These are phyloP conservation scores for Bisporella sp. DNA, from an alignment of 2,329 filamentous ascomycete species.

Conservation along the genomic window DNA sequence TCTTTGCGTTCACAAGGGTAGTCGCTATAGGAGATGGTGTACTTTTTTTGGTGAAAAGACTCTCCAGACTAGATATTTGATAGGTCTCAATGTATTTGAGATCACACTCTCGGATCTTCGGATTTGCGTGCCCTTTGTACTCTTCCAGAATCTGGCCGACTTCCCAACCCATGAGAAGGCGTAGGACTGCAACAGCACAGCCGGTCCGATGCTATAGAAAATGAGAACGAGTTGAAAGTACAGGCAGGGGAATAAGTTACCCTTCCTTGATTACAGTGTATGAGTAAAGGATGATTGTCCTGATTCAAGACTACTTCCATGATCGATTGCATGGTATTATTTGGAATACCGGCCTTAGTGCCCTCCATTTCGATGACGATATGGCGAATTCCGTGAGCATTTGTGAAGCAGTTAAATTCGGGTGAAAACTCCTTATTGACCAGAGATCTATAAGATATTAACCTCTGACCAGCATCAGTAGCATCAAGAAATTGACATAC, in stretches of 20 bases:
- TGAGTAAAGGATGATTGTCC: slow-evolving; percentile 69
- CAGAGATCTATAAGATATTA: slow-evolving; percentile 42
- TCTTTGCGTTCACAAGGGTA: slow-evolving; percentile 3
- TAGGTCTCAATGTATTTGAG: slow-evolving; percentile 50
- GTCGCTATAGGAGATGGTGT: background rate
- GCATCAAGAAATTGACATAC: slow-evolving; percentile 37
- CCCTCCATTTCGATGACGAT: slow-evolving; percentile 71
- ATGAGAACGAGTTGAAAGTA: too few species aligned
- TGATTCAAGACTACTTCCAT: slow-evolving; percentile 65
- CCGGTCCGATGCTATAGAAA: slow-evolving; percentile 69
- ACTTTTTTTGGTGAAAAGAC: slow-evolving; percentile 24
- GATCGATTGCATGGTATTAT: slow-evolving; percentile 62
- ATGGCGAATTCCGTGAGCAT: slow-evolving; percentile 61
- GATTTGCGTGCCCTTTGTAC: slow-evolving; percentile 59
- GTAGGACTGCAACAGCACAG: slow-evolving; percentile 75
- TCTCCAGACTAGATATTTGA: slow-evolving; percentile 32
- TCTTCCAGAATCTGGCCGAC: slow-evolving; percentile 59
- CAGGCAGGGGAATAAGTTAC: slow-evolving; percentile 31
- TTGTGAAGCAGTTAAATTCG: slow-evolving; percentile 55
- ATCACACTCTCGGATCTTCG: slow-evolving; percentile 54
- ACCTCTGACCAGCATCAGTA: background rate
- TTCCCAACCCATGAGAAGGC: slow-evolving; percentile 65
- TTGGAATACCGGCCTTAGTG: slow-evolving; percentile 72
- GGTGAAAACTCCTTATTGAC: slow-evolving; percentile 54
- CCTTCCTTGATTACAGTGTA: slow-evolving; percentile 93